Evolutionary conservation across 352 stramenopile genomes (phyloP).

Genomic region (Phytopythium cucurbitacearum): DNA sequence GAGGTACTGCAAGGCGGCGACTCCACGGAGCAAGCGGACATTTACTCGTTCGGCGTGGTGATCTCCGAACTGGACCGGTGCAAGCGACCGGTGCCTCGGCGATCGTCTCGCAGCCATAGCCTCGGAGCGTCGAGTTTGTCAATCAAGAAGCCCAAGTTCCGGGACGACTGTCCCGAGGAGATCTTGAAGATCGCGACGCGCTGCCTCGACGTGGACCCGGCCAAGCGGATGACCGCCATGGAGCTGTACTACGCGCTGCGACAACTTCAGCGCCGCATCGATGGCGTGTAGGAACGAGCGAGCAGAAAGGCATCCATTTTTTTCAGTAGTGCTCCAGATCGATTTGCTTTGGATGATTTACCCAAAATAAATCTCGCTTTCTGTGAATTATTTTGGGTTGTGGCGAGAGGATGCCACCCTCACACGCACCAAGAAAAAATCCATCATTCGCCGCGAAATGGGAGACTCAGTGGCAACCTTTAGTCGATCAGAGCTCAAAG

Average conservation of each 20-base stretch:
- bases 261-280: conserved; percentile 13
- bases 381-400: too few species aligned
- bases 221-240: conserved; percentile 45
- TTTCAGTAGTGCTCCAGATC: too few species aligned
- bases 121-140: conserved; percentile 11
- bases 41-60: conserved; percentile 69
- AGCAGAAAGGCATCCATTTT: too few species aligned
- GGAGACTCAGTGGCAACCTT: too few species aligned
- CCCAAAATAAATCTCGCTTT: too few species aligned
- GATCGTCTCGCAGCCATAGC: conserved; percentile 12
- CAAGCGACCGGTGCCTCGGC: conserved; percentile 24
- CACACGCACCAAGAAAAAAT: too few species aligned
- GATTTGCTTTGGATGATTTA: too few species aligned
- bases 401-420: too few species aligned
- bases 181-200: conserved; percentile 36
- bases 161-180: conserved; percentile 32
- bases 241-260: conserved; percentile 60
- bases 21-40: conserved; percentile 57
- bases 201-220: conserved; percentile 41
- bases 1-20: conserved; percentile 55
- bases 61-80: conserved; percentile 65
- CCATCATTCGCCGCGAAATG: too few species aligned
- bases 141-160: conserved; percentile 34
- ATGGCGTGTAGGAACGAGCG: too few species aligned
- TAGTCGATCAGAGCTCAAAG: too few species aligned